Evolutionary conservation across 2,329 filamentous ascomycete species (phyloP), one percentile per base, ranked within the genome.

Genomic region (Penicillium sp.): DNA sequence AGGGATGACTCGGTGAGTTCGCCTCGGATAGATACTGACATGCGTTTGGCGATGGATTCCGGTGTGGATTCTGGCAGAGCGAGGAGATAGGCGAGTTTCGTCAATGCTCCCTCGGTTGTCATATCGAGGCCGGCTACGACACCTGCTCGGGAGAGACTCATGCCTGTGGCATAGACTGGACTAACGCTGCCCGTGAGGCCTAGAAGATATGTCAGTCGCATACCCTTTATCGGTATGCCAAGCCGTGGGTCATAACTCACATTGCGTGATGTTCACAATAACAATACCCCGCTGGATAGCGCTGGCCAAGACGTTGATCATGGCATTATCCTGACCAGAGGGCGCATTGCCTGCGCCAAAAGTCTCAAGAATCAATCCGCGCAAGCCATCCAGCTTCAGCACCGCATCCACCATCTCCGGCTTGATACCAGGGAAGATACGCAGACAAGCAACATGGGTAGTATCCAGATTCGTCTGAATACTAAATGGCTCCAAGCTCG

Each of bases 291-390:
- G 85, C 69, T 87, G 81, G 41, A 96, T 90, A 23, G 90, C 92
- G 43, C 86, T 84, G 19, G 85, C 83, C 67, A 96, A 86, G 49
- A 93, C 89, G 54, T 86, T 86, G 17, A 89, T 92, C 72, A 96
- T 83, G 51, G 86, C 87, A 55, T 90, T 90, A 70, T 94, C 90
- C 48, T 87, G 83, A 31, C 91, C 91, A 39, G 89, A 89, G 3
- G 93, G 93, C 12, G 93, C 89, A 75, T 96, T 97, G 56, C 93
- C 93, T 72, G 94, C 92, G 59, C 93, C 93, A 73, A 96, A 96
- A 0, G 92, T 96, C 77, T 96, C 92, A 43, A 97, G 83, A 39
- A 97, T 87, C 49, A 96, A 81, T 1, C 93, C 93, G 49, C 87
- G 86, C 15, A 97, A 81, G 47, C 86, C 86, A n/a, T 90, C 86